Conservation (phyloP, 495 filamentous ascomycete species). For the Tuber microsphaerosporum region DNA sequence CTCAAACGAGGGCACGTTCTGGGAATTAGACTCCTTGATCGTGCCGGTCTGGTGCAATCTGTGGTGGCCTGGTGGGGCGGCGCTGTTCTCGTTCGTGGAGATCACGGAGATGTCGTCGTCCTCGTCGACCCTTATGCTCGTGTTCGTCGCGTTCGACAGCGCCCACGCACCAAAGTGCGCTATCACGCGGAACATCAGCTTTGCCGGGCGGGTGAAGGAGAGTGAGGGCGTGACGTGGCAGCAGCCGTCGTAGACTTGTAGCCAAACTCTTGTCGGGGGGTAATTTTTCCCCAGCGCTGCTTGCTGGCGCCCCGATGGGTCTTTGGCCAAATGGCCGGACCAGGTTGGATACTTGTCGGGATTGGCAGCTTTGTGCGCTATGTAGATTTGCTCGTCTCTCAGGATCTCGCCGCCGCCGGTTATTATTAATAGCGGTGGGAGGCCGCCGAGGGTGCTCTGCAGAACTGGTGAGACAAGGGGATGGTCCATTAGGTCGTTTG, state of each 20-base stretch:
- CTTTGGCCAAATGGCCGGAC: slow-evolving; percentile 58
- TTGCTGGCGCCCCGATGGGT: slow-evolving; percentile 51
- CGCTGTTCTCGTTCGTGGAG: slow-evolving; percentile 43
- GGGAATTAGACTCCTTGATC: slow-evolving; percentile 26
- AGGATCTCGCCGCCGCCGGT: slow-evolving; percentile 82
- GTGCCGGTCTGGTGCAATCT: slow-evolving; percentile 23
- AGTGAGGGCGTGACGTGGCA: slow-evolving; percentile 88
- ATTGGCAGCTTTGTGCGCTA: slow-evolving; percentile 87
- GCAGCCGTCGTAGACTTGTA: slow-evolving; percentile 94
- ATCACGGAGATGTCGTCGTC: slow-evolving; percentile 72
- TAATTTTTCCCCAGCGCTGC: slow-evolving; percentile 53
- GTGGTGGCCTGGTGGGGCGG: slow-evolving; percentile 14
- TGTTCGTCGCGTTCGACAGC: slow-evolving; percentile 71
- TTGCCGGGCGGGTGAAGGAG: slow-evolving; percentile 87
- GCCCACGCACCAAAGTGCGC: slow-evolving; percentile 91
- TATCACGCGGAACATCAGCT: slow-evolving; percentile 84
- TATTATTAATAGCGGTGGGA: slow-evolving; percentile 78
- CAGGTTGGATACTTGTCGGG: slow-evolving; percentile 65
- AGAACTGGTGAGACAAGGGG: slow-evolving; percentile 83
- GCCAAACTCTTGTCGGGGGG: slow-evolving; percentile 77
- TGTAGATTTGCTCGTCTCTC: slow-evolving; percentile 86
- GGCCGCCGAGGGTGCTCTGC: slow-evolving; percentile 76
- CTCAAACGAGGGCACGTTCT: slow-evolving; percentile 49
- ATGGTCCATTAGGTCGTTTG: slow-evolving; percentile 77
- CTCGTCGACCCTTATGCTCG: slow-evolving; percentile 68